A percentile compares a stretch with the other conserved stretches of the same genome.
These are phyloP conservation scores for Colletotrichum sublineola DNA, from an alignment of 2,329 filamentous ascomycete species.

Conservation along the genomic window DNA sequence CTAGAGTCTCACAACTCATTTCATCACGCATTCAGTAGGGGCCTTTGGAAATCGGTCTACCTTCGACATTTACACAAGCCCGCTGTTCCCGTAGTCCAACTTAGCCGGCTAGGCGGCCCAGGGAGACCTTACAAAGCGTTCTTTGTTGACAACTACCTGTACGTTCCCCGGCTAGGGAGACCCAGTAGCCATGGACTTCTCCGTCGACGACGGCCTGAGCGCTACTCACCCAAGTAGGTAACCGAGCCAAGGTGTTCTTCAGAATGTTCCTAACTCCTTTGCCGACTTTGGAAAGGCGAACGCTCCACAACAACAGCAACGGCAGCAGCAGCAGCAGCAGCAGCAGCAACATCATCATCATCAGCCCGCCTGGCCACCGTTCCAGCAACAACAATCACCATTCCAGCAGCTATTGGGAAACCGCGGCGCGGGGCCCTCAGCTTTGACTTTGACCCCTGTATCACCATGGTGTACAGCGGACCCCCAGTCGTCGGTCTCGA, in stretches of 20 bases:
- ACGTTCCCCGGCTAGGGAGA: not conserved
- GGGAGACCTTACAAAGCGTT: not conserved
- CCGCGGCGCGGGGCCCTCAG: not conserved
- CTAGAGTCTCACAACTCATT: no score
- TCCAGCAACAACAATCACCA: not conserved
- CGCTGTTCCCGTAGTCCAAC: not conserved
- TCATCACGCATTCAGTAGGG: no score
- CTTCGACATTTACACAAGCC: no score
- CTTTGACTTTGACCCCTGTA: not conserved
- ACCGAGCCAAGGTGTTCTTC: not conserved
- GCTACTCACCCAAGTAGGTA: not conserved
- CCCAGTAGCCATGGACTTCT: not conserved
- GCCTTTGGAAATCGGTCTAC: no score
- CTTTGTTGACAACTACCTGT: no score
- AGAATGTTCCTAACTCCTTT: not conserved
- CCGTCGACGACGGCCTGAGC: not conserved
- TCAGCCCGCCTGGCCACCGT: not conserved
- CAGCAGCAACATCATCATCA: not conserved
- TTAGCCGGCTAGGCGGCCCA: no score
- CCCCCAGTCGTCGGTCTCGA: not conserved
- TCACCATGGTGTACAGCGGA: not conserved
- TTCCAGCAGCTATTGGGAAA: not conserved
- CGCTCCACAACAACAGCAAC: not conserved
- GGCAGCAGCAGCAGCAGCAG: no score
- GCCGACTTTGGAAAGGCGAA: not conserved